Conservation (phyloP, 345 rosid genomes). For the Aquilaria sinensis region DNA sequence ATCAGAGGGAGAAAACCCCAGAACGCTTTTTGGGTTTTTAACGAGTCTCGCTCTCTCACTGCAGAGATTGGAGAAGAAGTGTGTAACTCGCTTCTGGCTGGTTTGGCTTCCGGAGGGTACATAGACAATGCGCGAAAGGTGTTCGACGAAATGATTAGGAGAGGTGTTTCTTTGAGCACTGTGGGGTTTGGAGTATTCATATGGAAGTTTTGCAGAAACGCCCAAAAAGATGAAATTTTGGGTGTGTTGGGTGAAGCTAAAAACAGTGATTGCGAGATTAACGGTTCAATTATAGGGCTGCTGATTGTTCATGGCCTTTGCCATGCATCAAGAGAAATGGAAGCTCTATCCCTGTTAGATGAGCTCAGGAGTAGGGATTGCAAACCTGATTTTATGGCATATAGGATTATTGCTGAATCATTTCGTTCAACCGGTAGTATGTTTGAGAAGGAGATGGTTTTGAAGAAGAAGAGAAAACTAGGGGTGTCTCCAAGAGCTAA, state of each 20-base stretch:
- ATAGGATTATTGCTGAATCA: constrained; percentile 75
- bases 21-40: constrained; percentile 53
- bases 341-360: constrained; percentile 53
- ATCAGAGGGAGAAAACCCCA: constrained; percentile 40
- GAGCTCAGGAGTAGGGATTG: constrained; percentile 65
- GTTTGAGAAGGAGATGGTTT: constrained; percentile 47
- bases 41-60: constrained; percentile 27
- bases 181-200: constrained; percentile 69
- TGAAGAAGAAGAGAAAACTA: constrained; percentile 87
- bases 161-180: constrained; percentile 42
- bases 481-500: constrained; percentile 84
- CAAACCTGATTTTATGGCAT: constrained; percentile 92
- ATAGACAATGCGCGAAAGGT: constrained; percentile 41
- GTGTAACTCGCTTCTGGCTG: constrained; percentile 74
- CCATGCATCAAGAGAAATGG: constrained; percentile 47
- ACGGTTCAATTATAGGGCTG: constrained; percentile 68
- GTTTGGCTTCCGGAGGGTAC: constrained; percentile 45
- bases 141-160: constrained; percentile 55
- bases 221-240: constrained; percentile 33
- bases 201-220: constrained; percentile 44
- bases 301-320: constrained; percentile 76
- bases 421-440: constrained; percentile 41
- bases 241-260: constrained; percentile 47
- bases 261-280: constrained; percentile 24
- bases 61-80: constrained; percentile 36